Base-by-base conservation (phyloP, 176 grass and related monocot species). In the Musa schizocarpa region DNA sequence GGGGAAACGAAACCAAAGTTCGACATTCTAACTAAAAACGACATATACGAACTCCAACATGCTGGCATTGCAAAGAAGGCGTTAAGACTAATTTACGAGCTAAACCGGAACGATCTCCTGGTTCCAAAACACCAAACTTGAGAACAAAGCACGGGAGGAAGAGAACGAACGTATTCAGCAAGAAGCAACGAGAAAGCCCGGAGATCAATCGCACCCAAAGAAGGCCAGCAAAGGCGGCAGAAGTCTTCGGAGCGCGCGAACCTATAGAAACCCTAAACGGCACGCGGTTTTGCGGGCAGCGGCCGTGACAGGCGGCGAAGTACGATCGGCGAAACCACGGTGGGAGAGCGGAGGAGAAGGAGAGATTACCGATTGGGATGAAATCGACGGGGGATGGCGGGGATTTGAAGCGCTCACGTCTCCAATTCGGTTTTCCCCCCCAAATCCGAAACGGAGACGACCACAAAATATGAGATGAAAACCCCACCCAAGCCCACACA, bases 301-400 rank as follows among this genome's bases (percentile, higher is more conserved):
- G 56, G 55, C 74, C 26, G 62, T 14, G 9, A 14, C 74, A 54
- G 25, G 74, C 29, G 74, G 27, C 55, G 55, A 76, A 76, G 62
- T 11, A 49, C 8, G 27, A 13, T 43, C 48, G 24, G 9, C 22
- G 22, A 63, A 26, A 76, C 50, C 74, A 2, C 13, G 27, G 20
- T 2, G 13, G n/a, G 17, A 56, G 56, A 50, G 74, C 13, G 43
- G 26, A 50, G 34, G 29, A 13, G 74, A 63, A 11, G 54, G 19
- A 76, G 74, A 76, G 25, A 62, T 59, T 63, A 76, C 74, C 74
- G 17, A 57, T n/a, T 24, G 59, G 70, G 70, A 23, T 51, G 20
- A 53, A 17, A 57, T 57, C 54, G 54, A 57, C 29, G 4, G 54
- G 13, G 3, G 54, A 57, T 76, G 13, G 74, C 7, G 58, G 74